These are phyloP conservation scores for Paramecium sonneborni DNA, from an alignment of 73 alveolate genomes.

Conservation along the genomic window DNA sequence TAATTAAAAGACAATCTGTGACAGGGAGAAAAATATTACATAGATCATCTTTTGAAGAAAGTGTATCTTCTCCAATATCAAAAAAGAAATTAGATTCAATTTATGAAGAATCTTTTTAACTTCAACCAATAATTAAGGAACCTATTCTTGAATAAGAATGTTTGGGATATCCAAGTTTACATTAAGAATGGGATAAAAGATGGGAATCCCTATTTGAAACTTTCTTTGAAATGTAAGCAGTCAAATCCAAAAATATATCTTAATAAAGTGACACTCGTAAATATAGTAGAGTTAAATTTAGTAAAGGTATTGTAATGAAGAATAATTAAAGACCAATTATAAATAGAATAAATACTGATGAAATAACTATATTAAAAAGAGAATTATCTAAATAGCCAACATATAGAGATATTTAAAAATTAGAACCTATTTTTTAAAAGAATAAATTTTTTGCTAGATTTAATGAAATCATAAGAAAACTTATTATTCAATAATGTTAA, in stretches of 20 bases:
- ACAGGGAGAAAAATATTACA: not conserved
- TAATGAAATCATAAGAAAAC: not conserved
- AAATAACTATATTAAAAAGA: not conserved
- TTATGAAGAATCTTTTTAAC: not conserved
- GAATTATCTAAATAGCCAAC: not conserved
- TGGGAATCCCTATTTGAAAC: slow-evolving; percentile 20
- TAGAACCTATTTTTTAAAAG: not conserved
- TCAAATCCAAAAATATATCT: not conserved
- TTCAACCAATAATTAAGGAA: not conserved
- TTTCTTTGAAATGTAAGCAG: not conserved
- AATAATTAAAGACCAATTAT: not conserved
- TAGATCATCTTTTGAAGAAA: slow-evolving; percentile 3
- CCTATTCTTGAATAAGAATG: not conserved
- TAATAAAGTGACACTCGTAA: not conserved
- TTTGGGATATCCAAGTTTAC: not conserved
- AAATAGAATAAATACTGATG: not conserved
- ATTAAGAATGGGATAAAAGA: slow-evolving; percentile 13
- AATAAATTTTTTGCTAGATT: not conserved
- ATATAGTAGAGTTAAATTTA: not conserved
- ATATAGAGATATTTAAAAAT: not conserved
- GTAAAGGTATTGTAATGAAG: not conserved
- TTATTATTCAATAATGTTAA: not conserved
- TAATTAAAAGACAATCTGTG: not conserved
- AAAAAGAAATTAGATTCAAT: not conserved
- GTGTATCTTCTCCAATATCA: not conserved